phyloP scores from a whole-genome alignment of 768 basidiomycete species.

The Tephrocybe sp. region DNA sequence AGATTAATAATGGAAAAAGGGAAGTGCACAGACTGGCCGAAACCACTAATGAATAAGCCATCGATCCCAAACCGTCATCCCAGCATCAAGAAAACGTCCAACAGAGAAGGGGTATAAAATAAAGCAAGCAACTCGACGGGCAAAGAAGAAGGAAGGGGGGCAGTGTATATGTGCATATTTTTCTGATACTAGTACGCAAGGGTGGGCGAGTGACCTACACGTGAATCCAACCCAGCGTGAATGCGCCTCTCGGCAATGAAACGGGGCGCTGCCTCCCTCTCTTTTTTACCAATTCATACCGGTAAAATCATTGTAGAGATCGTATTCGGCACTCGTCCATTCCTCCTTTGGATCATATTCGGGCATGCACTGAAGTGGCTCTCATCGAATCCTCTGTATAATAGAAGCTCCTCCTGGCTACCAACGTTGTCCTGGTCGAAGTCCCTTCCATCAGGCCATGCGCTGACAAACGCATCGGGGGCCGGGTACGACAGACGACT shows the following conservation, averaged over 20 bases:
- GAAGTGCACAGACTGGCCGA: too few relatives aligned
- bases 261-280: neutral
- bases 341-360: slow-evolving; percentile 47
- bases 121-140: neutral
- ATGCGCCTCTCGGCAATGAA: neutral
- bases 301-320: slow-evolving; percentile 78
- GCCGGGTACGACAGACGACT: slow-evolving; percentile 62
- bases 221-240: neutral
- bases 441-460: slow-evolving; percentile 63
- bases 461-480: slow-evolving; percentile 38
- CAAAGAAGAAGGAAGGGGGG: slow-evolving; percentile 2
- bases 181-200: neutral
- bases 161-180: slow-evolving; percentile 15
- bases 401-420: slow-evolving; percentile 76
- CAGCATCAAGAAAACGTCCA: slow-evolving; percentile 15
- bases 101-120: slow-evolving; percentile 3
- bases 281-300: slow-evolving; percentile 72
- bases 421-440: slow-evolving; percentile 80
- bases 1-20: too few relatives aligned
- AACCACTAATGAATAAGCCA: slow-evolving; percentile 11
- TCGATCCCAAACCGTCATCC: slow-evolving; percentile 10
- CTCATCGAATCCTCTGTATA: slow-evolving; percentile 71
- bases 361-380: slow-evolving; percentile 1
- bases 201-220: neutral
- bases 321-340: slow-evolving; percentile 54